Percentiles rank a stretch among this genome's conserved stretches.
Conservation (phyloP, 2,329 filamentous ascomycete species). For the Epichloe elymi region DNA sequence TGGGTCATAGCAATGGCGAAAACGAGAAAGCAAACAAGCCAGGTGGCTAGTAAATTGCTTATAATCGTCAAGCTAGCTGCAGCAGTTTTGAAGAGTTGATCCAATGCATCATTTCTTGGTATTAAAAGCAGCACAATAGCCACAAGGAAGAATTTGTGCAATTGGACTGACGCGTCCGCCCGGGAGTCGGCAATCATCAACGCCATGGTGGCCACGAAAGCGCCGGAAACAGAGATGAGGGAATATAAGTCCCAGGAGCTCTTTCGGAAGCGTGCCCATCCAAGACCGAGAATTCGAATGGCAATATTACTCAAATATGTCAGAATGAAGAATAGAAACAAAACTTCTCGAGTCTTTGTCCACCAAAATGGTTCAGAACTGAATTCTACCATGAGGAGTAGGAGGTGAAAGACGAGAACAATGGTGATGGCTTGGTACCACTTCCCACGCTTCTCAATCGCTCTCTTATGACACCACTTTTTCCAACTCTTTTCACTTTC, state of each 20-base stretch:
- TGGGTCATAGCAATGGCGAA: constrained; percentile 95
- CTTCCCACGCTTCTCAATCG: constrained; percentile 82
- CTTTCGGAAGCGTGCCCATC: constrained; percentile 80
- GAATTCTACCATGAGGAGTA: constrained; percentile 76
- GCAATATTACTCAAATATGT: constrained; percentile 73
- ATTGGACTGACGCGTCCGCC: constrained; percentile 54
- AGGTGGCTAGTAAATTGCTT: constrained; percentile 83
- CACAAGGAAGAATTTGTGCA: constrained; percentile 92
- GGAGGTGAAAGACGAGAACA: constrained; percentile 68
- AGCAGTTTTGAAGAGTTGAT: constrained; percentile 97
- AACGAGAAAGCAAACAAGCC: constrained; percentile 92
- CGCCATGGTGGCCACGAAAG: constrained; percentile 66
- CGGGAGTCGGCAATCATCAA: constrained; percentile 52
- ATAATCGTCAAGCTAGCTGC: constrained; percentile 87
- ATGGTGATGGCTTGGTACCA: constrained; percentile 79
- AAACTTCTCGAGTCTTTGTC: constrained; percentile 54
- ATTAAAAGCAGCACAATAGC: constrained; percentile 82
- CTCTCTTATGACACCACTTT: constrained; percentile 88
- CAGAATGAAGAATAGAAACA: constrained; percentile 72
- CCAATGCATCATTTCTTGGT: constrained; percentile 88
- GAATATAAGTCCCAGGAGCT: constrained; percentile 96
- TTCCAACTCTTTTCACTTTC: constrained; percentile 68
- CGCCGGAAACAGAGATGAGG: constrained; percentile 62
- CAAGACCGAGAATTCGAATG: constrained; percentile 75
- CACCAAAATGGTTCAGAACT: constrained; percentile 61